Evolutionary conservation across 768 basidiomycete species (phyloP).

Genomic region (Suillus plorans): DNA sequence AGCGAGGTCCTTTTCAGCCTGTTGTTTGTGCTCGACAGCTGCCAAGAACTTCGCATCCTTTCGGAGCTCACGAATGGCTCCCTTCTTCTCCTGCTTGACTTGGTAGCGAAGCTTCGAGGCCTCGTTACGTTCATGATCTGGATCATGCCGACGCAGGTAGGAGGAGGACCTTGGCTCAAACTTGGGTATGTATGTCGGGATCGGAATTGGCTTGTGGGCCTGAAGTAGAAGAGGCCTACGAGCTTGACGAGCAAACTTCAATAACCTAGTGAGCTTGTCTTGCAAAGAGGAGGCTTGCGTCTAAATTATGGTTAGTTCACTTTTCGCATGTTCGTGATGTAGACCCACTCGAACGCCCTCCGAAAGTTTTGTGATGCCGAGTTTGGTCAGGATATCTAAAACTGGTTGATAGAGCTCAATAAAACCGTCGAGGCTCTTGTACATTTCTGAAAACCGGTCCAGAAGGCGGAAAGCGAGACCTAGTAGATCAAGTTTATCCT

Average conservation of each 20-base stretch:
- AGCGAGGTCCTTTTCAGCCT: conserved; percentile 76
- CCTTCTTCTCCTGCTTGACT: conserved; percentile 95
- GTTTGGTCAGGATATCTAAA: conserved; percentile 49
- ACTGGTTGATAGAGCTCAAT: conserved; percentile 82
- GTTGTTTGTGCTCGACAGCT: conserved; percentile 78
- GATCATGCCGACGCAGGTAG: conserved; percentile 80
- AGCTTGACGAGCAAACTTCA: conserved; percentile 70
- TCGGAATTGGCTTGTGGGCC: conserved; percentile 94
- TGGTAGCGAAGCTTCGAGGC: conserved; percentile 81
- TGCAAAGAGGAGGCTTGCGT: conserved; percentile 41
- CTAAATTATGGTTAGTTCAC: conserved; percentile 26
- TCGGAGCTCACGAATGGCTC: conserved; percentile 92
- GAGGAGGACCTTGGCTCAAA: conserved; percentile 79
- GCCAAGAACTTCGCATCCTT: conserved; percentile 96
- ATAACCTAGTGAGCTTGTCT: conserved; percentile 56
- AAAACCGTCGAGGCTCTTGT: conserved; percentile 78
- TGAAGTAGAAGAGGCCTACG: conserved; percentile 84
- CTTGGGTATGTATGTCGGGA: conserved; percentile 90
- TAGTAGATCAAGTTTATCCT: conserved; percentile 74
- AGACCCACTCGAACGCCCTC: conserved; percentile 54
- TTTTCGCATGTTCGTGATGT: background rate
- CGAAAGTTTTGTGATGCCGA: conserved; percentile 48
- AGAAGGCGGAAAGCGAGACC: conserved; percentile 62
- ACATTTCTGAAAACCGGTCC: conserved; percentile 68
- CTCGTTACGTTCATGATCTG: conserved; percentile 89